Conservation (phyloP, 768 basidiomycete genomes). For the Suillus discolor region DNA sequence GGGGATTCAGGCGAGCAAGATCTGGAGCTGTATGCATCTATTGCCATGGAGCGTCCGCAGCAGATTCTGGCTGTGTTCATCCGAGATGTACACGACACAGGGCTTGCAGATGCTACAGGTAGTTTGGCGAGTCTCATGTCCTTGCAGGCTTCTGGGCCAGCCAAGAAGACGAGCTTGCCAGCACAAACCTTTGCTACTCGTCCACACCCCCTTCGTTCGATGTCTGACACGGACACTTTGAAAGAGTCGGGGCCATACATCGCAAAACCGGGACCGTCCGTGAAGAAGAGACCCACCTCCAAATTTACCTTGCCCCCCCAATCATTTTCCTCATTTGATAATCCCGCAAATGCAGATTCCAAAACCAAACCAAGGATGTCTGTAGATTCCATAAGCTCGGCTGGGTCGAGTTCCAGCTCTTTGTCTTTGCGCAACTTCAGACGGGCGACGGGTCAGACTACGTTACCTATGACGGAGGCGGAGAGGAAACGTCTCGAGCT, state of each 20-base stretch:
- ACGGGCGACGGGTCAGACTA: slow-evolving; percentile 4
- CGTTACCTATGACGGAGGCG: slow-evolving; percentile 42
- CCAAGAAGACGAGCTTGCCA: slow-evolving; percentile 15
- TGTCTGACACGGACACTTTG: slow-evolving; percentile 5
- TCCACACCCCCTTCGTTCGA: slow-evolving; percentile 6
- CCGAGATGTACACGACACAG: slow-evolving; percentile 61
- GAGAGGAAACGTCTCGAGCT: slow-evolving; percentile 60
- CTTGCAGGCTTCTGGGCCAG: slow-evolving; percentile 6
- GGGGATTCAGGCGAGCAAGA: slow-evolving; percentile 97
- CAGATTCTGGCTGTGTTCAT: slow-evolving; percentile 84
- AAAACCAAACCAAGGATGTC: slow-evolving; percentile 20
- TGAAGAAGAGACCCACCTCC: neutral
- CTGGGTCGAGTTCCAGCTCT: slow-evolving; percentile 22
- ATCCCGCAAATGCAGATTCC: slow-evolving; percentile 23
- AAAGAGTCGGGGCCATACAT: neutral
- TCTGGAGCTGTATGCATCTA: slow-evolving; percentile 81
- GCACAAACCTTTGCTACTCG: neutral
- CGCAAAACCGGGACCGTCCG: neutral
- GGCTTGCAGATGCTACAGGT: slow-evolving; percentile 69
- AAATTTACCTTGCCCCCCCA: slow-evolving; percentile 4
- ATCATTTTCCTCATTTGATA: slow-evolving; percentile 5
- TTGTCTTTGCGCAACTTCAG: slow-evolving; percentile 16
- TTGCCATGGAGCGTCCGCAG: slow-evolving; percentile 68
- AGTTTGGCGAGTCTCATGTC: slow-evolving; percentile 14
- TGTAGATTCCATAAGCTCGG: slow-evolving; percentile 29